Conservation (phyloP, 345 rosid species). For the Eucalyptus erythrocorys region DNA sequence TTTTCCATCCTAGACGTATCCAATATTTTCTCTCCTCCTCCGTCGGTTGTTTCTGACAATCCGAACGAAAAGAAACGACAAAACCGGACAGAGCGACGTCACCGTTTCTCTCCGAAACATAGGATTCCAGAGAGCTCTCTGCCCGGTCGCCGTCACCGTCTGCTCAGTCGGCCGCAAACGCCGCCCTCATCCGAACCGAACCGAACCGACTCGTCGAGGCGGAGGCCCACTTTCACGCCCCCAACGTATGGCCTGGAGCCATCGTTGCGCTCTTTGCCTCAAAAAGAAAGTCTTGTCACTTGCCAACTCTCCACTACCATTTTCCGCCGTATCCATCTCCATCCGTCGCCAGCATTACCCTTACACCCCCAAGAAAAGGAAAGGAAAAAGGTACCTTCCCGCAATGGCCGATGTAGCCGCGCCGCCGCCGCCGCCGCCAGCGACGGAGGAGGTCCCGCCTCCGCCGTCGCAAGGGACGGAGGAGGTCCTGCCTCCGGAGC, state of each 20-base stretch:
- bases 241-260: background rate
- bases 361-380: background rate
- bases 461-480: background rate
- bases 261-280: background rate
- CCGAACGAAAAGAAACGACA: background rate
- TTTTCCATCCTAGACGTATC: background rate
- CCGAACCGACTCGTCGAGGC: background rate
- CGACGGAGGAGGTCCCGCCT: background rate
- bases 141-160: background rate
- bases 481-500: background rate
- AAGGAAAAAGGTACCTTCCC: background rate
- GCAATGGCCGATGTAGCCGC: slow-evolving; percentile 13
- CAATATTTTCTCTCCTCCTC: no score
- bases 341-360: background rate
- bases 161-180: background rate
- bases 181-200: background rate
- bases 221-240: background rate
- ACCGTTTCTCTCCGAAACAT: background rate
- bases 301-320: background rate
- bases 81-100: background rate
- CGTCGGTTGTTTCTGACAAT: background rate
- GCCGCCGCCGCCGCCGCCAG: background rate
- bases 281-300: background rate
- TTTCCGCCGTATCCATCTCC: background rate
- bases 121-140: background rate